These are phyloP conservation scores for Triticum urartu DNA, from an alignment of 176 grass and related monocot species.

Conservation along the genomic window DNA sequence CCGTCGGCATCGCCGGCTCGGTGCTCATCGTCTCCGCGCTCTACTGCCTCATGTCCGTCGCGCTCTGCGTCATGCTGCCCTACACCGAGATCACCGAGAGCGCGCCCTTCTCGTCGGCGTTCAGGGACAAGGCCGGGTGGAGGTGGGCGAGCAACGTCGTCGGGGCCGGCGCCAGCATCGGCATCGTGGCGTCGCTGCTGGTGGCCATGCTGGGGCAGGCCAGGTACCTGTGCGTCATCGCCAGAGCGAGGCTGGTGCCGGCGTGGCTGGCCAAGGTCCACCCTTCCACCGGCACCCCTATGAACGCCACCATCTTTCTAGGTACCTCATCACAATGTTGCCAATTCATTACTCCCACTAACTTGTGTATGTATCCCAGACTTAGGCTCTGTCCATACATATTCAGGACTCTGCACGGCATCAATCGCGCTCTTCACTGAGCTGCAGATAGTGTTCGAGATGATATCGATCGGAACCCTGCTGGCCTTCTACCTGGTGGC, in stretches of 20 bases:
- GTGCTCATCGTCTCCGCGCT: constrained; percentile 69
- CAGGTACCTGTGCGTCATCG: constrained; percentile 91
- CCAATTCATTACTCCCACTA: background rate
- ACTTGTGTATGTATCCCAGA: background rate
- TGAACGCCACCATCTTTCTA: constrained; percentile 88
- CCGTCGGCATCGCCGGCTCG: constrained; percentile 78
- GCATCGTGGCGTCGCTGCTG: constrained; percentile 84
- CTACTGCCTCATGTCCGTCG: constrained; percentile 92
- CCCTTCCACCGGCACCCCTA: constrained; percentile 69
- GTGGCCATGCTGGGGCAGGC: constrained; percentile 95
- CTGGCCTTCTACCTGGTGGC: constrained; percentile 93
- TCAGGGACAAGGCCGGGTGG: constrained; percentile 68
- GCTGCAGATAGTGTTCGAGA: constrained; percentile 78
- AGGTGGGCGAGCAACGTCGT: constrained; percentile 72
- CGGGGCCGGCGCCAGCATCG: constrained; percentile 77
- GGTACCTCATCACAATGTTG: constrained; percentile 31
- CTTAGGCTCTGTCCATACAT: background rate
- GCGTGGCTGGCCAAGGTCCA: constrained; percentile 85
- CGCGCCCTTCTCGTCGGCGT: constrained; percentile 78
- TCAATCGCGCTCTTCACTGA: constrained; percentile 80
- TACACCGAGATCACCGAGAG: constrained; percentile 71
- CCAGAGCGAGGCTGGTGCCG: constrained; percentile 71
- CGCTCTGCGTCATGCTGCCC: constrained; percentile 79
- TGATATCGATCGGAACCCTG: constrained; percentile 90
- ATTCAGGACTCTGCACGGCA: constrained; percentile 76